Conservation (phyloP, 164 flowering plant species). For the Tetrastigma voinierianum region DNA sequence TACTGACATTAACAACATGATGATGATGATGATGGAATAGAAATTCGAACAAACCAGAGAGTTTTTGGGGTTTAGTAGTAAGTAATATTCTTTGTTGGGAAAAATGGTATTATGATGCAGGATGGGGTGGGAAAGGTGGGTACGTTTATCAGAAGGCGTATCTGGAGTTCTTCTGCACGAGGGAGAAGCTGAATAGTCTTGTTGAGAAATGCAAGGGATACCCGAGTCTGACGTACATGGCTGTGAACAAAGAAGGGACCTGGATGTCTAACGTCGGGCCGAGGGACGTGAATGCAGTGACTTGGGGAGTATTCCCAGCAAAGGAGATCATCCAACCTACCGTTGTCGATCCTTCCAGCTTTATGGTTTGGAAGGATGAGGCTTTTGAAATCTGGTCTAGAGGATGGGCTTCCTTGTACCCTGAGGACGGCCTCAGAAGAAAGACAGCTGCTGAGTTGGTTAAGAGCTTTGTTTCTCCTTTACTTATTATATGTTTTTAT, state of each 20-base stretch:
- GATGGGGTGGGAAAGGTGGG: slow-evolving; percentile 96
- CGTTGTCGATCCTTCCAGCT: slow-evolving; percentile 87
- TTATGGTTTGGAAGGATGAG: slow-evolving; percentile 91
- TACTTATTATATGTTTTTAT: too few species aligned
- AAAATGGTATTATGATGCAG: slow-evolving; percentile 26
- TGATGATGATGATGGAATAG: too few species aligned
- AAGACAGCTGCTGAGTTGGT: too few species aligned
- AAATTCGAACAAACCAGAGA: too few species aligned
- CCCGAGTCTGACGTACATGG: slow-evolving; percentile 71
- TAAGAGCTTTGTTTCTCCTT: too few species aligned
- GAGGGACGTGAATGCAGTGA: slow-evolving; percentile 75
- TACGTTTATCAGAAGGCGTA: slow-evolving; percentile 95
- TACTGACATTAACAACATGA: too few species aligned
- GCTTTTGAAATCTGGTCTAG: slow-evolving; percentile 91
- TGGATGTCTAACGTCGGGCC: slow-evolving; percentile 49
- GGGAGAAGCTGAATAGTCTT: slow-evolving; percentile 55
- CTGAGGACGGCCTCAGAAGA: slow-evolving; percentile 72
- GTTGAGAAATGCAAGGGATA: slow-evolving; percentile 66
- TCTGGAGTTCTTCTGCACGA: slow-evolving; percentile 84
- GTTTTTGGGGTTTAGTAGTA: too few species aligned
- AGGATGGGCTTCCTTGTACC: slow-evolving; percentile 71
- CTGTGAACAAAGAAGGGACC: slow-evolving; percentile 68
- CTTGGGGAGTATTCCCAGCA: slow-evolving; percentile 97
- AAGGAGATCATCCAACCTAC: slow-evolving; percentile 93
- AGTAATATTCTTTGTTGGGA: too few species aligned